These are phyloP conservation scores for Backusella liffmaniae DNA, from an alignment of 192 early-diverging fungal species.

Conservation along the genomic window DNA sequence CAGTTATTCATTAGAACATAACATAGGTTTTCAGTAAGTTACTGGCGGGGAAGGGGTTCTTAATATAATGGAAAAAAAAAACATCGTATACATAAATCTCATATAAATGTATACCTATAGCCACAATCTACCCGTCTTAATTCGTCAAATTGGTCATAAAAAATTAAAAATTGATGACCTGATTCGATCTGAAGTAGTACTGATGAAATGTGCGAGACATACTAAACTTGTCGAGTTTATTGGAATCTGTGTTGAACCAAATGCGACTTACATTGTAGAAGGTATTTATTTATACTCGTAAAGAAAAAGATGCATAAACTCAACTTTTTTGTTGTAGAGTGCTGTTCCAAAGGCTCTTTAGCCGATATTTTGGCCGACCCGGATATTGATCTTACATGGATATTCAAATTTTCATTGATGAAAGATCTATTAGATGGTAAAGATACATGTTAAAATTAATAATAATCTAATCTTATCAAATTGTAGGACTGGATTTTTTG, in stretches of 20 bases:
- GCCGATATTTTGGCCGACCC: slow-evolving; percentile 36
- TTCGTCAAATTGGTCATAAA: slow-evolving; percentile 23
- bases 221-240: slow-evolving; percentile 44
- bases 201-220: slow-evolving; percentile 34
- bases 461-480: background rate
- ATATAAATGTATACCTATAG: background rate
- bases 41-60: background rate
- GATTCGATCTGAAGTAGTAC: slow-evolving; percentile 12
- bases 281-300: slow-evolving; percentile 15
- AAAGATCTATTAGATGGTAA: slow-evolving; percentile 37
- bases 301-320: background rate
- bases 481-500: slow-evolving; percentile 40
- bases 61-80: background rate
- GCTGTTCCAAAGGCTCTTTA: slow-evolving; percentile 41
- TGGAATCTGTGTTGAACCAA: slow-evolving; percentile 34
- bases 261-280: slow-evolving; percentile 41
- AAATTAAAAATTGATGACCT: background rate
- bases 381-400: slow-evolving; percentile 46
- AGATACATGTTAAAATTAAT: background rate
- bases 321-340: slow-evolving; percentile 27
- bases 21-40: slow-evolving; percentile 16
- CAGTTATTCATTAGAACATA: background rate
- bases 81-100: background rate
- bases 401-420: slow-evolving; percentile 47
- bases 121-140: slow-evolving; percentile 22